Conservation (phyloP, 2,329 filamentous ascomycete genomes). For the Cadophora gregata region DNA sequence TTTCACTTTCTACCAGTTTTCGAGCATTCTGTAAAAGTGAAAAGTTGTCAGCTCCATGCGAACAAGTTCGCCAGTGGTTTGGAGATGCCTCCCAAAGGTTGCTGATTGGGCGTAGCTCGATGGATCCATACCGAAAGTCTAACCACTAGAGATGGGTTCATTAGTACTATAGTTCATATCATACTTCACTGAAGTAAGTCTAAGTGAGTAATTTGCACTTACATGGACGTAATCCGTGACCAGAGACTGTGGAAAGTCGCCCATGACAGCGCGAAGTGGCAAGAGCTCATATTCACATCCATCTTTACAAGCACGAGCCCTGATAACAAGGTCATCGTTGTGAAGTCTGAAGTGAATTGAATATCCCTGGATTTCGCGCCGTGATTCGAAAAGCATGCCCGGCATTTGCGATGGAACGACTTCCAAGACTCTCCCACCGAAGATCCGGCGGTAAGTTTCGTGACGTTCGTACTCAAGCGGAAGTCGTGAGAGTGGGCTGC, state of each 20-base stretch:
- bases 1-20: slow-evolving; percentile 47
- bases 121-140: slow-evolving; percentile 17
- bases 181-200: too few relatives aligned
- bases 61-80: slow-evolving; percentile 39
- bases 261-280: neutral
- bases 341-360: slow-evolving; percentile 45
- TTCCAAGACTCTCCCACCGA: slow-evolving; percentile 24
- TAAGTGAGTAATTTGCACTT: too few relatives aligned
- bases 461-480: slow-evolving; percentile 51
- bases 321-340: slow-evolving; percentile 42
- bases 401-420: neutral
- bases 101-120: slow-evolving; percentile 34
- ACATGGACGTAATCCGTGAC: slow-evolving; percentile 22
- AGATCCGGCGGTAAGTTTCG: slow-evolving; percentile 28
- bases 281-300: slow-evolving; percentile 18
- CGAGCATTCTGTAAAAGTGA: neutral
- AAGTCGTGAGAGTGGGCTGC: slow-evolving; percentile 53
- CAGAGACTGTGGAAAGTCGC: slow-evolving; percentile 21
- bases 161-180: too few relatives aligned
- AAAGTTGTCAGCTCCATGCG: neutral
- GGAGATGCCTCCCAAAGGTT: slow-evolving; percentile 41
- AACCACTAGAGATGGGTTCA: neutral
- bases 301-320: neutral
- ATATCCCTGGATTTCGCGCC: slow-evolving; percentile 34
- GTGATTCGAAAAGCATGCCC: slow-evolving; percentile 47